phyloP scores from a whole-genome alignment of 2,329 filamentous ascomycete genomes.

The Aureobasidium pullulans region DNA sequence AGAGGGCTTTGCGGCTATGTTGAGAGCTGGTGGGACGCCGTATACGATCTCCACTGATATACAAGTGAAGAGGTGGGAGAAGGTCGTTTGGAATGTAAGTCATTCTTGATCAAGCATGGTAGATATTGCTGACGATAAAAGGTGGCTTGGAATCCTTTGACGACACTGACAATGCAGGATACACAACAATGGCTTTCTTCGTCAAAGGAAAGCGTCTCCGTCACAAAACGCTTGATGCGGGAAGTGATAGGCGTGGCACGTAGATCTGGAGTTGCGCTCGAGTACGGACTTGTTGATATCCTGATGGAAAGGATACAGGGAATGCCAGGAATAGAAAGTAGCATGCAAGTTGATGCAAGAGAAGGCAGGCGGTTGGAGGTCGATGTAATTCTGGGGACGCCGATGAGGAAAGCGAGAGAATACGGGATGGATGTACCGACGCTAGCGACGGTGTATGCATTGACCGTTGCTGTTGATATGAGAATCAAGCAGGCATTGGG shows the following conservation, averaged over 20 bases:
- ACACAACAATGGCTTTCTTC: conserved; percentile 37
- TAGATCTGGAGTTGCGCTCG: conserved; percentile 31
- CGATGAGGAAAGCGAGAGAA: conserved; percentile 34
- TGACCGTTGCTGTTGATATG: conserved; percentile 22
- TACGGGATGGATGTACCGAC: conserved; percentile 33
- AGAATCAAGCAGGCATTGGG: conserved; percentile 15
- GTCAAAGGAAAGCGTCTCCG: conserved; percentile 31
- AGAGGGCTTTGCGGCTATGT: conserved; percentile 35
- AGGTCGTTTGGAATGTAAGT: conserved; percentile 49
- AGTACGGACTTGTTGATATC: conserved; percentile 31
- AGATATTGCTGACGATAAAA: neutral
- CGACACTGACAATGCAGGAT: conserved; percentile 36
- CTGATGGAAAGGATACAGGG: conserved; percentile 33
- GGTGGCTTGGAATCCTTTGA: conserved; percentile 53
- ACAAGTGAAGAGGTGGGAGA: conserved; percentile 52
- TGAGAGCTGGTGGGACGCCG: conserved; percentile 38
- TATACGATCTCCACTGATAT: conserved; percentile 47
- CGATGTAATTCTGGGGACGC: conserved; percentile 40
- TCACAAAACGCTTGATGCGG: conserved; percentile 35
- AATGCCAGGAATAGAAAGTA: conserved; percentile 36
- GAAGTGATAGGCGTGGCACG: conserved; percentile 37
- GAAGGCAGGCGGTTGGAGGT: conserved; percentile 38
- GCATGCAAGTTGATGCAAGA: conserved; percentile 40
- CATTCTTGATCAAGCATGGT: neutral
- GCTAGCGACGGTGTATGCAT: conserved; percentile 33